A percentile compares a stretch with the other conserved stretches of the same genome.
These are phyloP conservation scores for Theileria annulata DNA, from an alignment of 169 alveolate genomes.

Conservation along the genomic window DNA sequence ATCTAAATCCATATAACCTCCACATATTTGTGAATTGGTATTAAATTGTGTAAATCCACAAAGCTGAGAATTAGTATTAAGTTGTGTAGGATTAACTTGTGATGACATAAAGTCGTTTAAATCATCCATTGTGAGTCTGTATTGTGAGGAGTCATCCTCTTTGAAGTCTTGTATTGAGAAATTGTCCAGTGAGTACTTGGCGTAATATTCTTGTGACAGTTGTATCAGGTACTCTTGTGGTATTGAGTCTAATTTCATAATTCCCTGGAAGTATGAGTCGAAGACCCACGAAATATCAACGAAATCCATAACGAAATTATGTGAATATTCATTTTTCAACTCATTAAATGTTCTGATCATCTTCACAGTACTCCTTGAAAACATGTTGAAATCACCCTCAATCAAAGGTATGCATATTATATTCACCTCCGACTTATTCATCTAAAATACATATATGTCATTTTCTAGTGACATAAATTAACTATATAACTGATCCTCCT, in stretches of 20 bases:
- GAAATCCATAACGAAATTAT: not conserved
- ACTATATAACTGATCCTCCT: not conserved
- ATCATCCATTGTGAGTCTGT: conserved; percentile 10
- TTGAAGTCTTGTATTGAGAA: conserved; percentile 19
- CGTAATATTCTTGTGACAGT: not conserved
- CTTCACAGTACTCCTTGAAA: not conserved
- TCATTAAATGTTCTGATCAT: not conserved
- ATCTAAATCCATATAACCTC: conserved; percentile 32
- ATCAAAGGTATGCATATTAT: not conserved
- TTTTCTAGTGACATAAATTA: too few relatives aligned
- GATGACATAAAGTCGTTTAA: not conserved
- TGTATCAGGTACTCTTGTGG: conserved; percentile 4
- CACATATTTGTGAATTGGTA: not conserved
- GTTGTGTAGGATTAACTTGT: not conserved
- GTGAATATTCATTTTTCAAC: not conserved
- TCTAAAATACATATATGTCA: not conserved
- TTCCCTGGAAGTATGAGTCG: conserved; percentile 43
- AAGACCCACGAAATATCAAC: conserved; percentile 52
- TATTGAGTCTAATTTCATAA: not conserved
- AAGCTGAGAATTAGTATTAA: not conserved
- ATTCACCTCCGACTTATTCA: not conserved
- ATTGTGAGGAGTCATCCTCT: conserved; percentile 1
- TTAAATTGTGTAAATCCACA: not conserved
- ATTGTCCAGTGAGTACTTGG: not conserved
- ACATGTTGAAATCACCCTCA: not conserved